phyloP scores from a whole-genome alignment of 2,329 filamentous ascomycete genomes.

The Dothideomycetes sp. region DNA sequence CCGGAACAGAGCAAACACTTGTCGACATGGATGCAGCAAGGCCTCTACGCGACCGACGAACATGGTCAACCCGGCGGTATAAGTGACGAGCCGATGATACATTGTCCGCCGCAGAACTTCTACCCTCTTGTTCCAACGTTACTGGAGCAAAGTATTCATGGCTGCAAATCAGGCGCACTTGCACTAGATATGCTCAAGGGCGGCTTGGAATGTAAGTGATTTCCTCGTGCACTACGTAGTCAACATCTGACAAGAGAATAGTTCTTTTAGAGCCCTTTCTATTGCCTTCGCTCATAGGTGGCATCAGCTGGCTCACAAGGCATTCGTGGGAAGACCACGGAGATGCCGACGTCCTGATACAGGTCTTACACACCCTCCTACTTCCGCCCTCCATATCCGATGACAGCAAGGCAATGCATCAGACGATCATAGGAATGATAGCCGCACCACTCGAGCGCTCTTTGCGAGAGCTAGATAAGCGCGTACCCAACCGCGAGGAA shows the following conservation, averaged over 20 bases:
- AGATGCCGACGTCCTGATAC: slow-evolving; percentile 58
- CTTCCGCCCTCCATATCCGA: slow-evolving; percentile 57
- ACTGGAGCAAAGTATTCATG: slow-evolving; percentile 64
- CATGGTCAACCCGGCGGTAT: slow-evolving; percentile 48
- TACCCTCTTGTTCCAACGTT: slow-evolving; percentile 67
- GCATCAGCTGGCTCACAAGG: slow-evolving; percentile 59
- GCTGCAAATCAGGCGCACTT: slow-evolving; percentile 54
- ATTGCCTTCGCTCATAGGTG: slow-evolving; percentile 65
- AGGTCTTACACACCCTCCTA: slow-evolving; percentile 63
- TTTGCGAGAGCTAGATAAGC: slow-evolving; percentile 54
- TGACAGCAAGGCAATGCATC: slow-evolving; percentile 61
- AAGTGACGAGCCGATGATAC: slow-evolving; percentile 70
- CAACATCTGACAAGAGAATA: slow-evolving; percentile 21
- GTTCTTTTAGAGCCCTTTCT: slow-evolving; percentile 71
- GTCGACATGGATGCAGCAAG: slow-evolving; percentile 62
- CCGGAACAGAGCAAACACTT: slow-evolving; percentile 57
- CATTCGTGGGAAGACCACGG: slow-evolving; percentile 55
- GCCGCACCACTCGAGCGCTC: slow-evolving; percentile 58
- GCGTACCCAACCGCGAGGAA: slow-evolving; percentile 56
- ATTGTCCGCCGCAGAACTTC: slow-evolving; percentile 72
- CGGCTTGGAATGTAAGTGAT: slow-evolving; percentile 59
- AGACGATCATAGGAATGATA: slow-evolving; percentile 59
- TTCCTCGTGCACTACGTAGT: neutral
- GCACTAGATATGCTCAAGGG: slow-evolving; percentile 60
- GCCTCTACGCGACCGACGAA: slow-evolving; percentile 61